A percentile compares a stretch with the other conserved stretches of the same genome.
These are phyloP conservation scores for Byssoonygena ceratinophila DNA, from an alignment of 2,329 filamentous ascomycete genomes.

Conservation along the genomic window DNA sequence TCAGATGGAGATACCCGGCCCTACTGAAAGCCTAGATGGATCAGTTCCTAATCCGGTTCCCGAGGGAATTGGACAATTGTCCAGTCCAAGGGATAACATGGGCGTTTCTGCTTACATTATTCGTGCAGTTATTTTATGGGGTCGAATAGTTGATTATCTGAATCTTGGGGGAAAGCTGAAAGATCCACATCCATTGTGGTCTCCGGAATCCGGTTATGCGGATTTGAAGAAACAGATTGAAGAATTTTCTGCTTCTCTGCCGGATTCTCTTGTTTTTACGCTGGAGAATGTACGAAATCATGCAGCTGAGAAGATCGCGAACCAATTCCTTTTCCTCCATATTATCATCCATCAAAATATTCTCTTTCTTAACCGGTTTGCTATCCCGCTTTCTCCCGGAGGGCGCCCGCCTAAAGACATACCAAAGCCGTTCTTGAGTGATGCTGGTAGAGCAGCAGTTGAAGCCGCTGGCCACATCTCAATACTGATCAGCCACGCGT, in stretches of 20 bases:
- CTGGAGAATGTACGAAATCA: constrained; percentile 75
- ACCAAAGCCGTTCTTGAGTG: constrained; percentile 65
- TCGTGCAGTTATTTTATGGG: constrained; percentile 76
- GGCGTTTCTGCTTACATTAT: constrained; percentile 87
- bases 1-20: constrained; percentile 77
- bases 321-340: constrained; percentile 88
- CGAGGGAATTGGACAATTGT: constrained; percentile 53
- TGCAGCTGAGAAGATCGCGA: constrained; percentile 71
- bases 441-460: constrained; percentile 64
- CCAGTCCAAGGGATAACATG: constrained; percentile 71
- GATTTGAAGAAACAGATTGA: constrained; percentile 60
- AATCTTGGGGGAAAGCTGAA: constrained; percentile 78
- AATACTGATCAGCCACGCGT: constrained; percentile 66
- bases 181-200: constrained; percentile 71
- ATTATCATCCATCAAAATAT: constrained; percentile 81
- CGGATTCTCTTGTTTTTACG: constrained; percentile 61
- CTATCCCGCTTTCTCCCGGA: constrained; percentile 58
- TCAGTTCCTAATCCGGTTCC: constrained; percentile 53
- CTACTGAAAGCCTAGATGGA: constrained; percentile 73
- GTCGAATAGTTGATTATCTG: constrained; percentile 75
- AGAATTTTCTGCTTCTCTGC: constrained; percentile 58
- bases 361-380: constrained; percentile 81
- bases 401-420: constrained; percentile 57
- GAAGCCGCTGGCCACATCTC: constrained; percentile 81
- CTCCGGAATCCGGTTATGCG: constrained; percentile 63